These are phyloP conservation scores for Leptodontidium sp. DNA, from an alignment of 2,329 filamentous ascomycete species.

Conservation along the genomic window DNA sequence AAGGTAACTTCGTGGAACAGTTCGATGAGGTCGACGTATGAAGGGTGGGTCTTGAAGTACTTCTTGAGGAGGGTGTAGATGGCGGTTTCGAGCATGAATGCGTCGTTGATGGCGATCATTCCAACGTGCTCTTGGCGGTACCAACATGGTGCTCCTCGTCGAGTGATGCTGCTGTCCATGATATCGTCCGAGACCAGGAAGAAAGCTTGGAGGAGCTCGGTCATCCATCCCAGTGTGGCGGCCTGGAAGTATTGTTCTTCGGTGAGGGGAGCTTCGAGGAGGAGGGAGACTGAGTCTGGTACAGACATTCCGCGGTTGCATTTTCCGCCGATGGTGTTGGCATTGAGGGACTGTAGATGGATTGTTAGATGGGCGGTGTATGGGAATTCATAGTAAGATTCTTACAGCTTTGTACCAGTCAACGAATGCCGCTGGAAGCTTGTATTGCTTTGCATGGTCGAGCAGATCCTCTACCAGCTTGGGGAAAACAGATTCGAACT, in stretches of 20 bases:
- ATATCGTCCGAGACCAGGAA: slow-evolving; percentile 99
- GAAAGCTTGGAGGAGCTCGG: slow-evolving; percentile 97
- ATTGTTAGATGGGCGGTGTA: slow-evolving; percentile 20
- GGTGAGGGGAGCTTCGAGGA: slow-evolving; percentile 75
- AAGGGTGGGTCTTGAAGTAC: slow-evolving; percentile 86
- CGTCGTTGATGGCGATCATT: slow-evolving; percentile 98
- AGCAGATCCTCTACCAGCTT: slow-evolving; percentile 84
- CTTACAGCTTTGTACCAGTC: slow-evolving; percentile 76
- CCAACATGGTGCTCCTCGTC: slow-evolving; percentile 95
- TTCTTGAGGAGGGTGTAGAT: slow-evolving; percentile 95
- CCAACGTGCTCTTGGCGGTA: slow-evolving; percentile 89
- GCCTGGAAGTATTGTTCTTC: slow-evolving; percentile 88
- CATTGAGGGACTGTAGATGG: slow-evolving; percentile 72
- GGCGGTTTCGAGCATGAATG: slow-evolving; percentile 90
- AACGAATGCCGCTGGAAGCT: slow-evolving; percentile 80
- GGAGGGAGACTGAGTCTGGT: slow-evolving; percentile 85
- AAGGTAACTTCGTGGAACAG: slow-evolving; percentile 94
- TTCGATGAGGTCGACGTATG: slow-evolving; percentile 91
- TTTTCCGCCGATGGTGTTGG: slow-evolving; percentile 93
- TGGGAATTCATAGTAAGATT: not conserved
- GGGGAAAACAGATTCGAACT: slow-evolving; percentile 92
- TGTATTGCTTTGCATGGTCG: slow-evolving; percentile 81
- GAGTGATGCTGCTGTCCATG: slow-evolving; percentile 96
- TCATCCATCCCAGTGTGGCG: slow-evolving; percentile 93
- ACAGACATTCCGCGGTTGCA: slow-evolving; percentile 99